Evolutionary conservation across 345 rosid species (phyloP).

Genomic region (Rhizophora mangle): DNA sequence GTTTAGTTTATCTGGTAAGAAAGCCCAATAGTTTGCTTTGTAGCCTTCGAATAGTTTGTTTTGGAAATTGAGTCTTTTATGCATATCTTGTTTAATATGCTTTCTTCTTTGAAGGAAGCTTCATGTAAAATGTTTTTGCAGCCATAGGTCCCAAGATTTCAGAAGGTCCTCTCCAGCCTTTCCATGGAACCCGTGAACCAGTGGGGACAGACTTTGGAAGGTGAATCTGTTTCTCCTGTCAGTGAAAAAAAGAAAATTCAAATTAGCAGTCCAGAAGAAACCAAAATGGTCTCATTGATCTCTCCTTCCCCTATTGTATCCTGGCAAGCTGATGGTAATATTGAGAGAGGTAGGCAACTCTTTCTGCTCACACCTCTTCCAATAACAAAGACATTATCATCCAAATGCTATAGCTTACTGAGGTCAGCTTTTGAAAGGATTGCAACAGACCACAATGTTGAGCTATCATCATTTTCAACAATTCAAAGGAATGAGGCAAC

Average conservation of each 20-base stretch:
- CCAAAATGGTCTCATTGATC: constrained; percentile 44
- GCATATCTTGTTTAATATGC: too few relatives aligned
- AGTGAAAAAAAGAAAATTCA: constrained; percentile 37
- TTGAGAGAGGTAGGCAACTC: constrained; percentile 67
- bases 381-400: constrained; percentile 42
- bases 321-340: constrained; percentile 64
- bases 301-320: constrained; percentile 94
- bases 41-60: too few relatives aligned
- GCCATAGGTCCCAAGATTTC: constrained; percentile 82
- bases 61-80: too few relatives aligned
- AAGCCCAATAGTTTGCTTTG: too few relatives aligned
- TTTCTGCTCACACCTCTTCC: constrained; percentile 86
- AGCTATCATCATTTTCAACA: constrained; percentile 28
- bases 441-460: constrained; percentile 24
- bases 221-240: constrained; percentile 22
- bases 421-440: constrained; percentile 36
- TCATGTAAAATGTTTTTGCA: constrained; percentile 37
- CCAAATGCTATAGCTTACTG: constrained; percentile 24
- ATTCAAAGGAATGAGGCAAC: constrained; percentile 38
- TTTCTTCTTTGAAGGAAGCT: too few relatives aligned
- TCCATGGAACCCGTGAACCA: constrained; percentile 21
- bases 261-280: constrained; percentile 60
- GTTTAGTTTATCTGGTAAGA: too few relatives aligned
- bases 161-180: constrained; percentile 34
- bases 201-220: constrained; percentile 22